Base-by-base conservation (phyloP, 495 filamentous ascomycete genomes). In the Bathelium albidoporum region DNA sequence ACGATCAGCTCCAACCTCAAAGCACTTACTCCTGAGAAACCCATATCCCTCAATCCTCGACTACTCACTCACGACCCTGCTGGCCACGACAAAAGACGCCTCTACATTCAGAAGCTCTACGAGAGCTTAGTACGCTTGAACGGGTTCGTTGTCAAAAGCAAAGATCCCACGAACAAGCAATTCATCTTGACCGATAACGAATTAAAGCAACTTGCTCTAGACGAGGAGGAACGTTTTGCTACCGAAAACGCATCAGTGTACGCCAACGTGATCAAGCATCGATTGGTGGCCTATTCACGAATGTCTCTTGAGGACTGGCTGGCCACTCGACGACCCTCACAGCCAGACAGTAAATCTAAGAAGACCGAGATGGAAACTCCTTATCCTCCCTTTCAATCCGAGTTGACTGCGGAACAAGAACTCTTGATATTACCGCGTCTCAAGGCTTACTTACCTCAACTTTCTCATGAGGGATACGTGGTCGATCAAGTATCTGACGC, bases 211-310 rank as follows among this genome's bases (percentile, higher is more conserved):
- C 82, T 88, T 73, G 87, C 90, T 1, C 77, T 97, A 1, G 90
- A 97, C 65, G 85, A 91, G 61, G 94, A 99, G 73, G 86, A 96
- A 69, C 85, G 83, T 61, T 73, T 86, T 29, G 91, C 91, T 1
- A 82, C 73, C 9, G 82, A 85, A 14, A 84, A 84, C 62, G 76
- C 79, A 0, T 67, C 76, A 22, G 84, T 97, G 65, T 97, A 99
- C 68, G 77, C 79, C 2, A 94, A 93, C 70, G 74, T 90, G 10
- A 84, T 97, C 71, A 93, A 89, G 68, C 85, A 88, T 65, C 83
- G 84, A 24, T 89, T 97, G 64, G 76, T 87, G 60, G 76, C 77
- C 24, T 83, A 90, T 67, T 87, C 87, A 68, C 89, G 87, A 60
- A 91, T 91, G 85, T 78, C 72, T 11, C 61, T 82, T 10, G 77